Percentiles rank a stretch among this genome's conserved stretches.
These are phyloP conservation scores for Tolypocladium cylindrosporum DNA, from an alignment of 2,329 filamentous ascomycete genomes.

Conservation along the genomic window DNA sequence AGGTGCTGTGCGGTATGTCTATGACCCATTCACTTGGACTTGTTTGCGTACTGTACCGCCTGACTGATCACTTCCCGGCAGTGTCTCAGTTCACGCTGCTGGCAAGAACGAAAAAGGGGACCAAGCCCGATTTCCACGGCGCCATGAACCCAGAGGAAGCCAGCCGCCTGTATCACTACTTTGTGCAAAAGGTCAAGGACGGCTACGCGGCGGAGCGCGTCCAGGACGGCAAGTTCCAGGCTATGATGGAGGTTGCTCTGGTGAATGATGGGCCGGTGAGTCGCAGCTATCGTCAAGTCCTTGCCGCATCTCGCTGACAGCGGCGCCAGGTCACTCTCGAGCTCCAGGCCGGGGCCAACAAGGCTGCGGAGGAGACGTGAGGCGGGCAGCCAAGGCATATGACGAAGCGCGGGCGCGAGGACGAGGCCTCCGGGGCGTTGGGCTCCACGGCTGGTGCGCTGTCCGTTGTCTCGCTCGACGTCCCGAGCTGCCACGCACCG, in stretches of 20 bases:
- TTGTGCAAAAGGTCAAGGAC: slow-evolving; percentile 65
- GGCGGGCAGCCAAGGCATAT: background rate
- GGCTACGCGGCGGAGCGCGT: slow-evolving; percentile 66
- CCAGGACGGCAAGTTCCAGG: slow-evolving; percentile 93
- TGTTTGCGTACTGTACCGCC: background rate
- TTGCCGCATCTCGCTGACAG: background rate
- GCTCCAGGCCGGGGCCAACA: slow-evolving; percentile 6
- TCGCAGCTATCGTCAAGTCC: slow-evolving; percentile 1
- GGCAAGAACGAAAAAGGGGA: slow-evolving; percentile 89
- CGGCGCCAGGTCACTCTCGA: slow-evolving; percentile 12
- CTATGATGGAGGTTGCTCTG: slow-evolving; percentile 95
- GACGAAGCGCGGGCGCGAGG: background rate
- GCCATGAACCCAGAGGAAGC: slow-evolving; percentile 73
- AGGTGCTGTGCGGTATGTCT: slow-evolving; percentile 77
- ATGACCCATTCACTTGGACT: background rate
- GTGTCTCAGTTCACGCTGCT: slow-evolving; percentile 96
- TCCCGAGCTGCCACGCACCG: background rate
- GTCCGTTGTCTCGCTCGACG: background rate
- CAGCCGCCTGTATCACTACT: slow-evolving; percentile 71
- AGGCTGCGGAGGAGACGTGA: slow-evolving; percentile 1
- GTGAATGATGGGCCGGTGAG: slow-evolving; percentile 72
- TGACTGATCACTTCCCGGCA: slow-evolving; percentile 22
- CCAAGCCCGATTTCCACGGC: slow-evolving; percentile 89
- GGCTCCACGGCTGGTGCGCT: background rate
- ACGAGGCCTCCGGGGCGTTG: too few species aligned